Evolutionary conservation across 2,329 filamentous ascomycete species (phyloP), one percentile per base, ranked within the genome.

Genomic region (Nemania sp.): DNA sequence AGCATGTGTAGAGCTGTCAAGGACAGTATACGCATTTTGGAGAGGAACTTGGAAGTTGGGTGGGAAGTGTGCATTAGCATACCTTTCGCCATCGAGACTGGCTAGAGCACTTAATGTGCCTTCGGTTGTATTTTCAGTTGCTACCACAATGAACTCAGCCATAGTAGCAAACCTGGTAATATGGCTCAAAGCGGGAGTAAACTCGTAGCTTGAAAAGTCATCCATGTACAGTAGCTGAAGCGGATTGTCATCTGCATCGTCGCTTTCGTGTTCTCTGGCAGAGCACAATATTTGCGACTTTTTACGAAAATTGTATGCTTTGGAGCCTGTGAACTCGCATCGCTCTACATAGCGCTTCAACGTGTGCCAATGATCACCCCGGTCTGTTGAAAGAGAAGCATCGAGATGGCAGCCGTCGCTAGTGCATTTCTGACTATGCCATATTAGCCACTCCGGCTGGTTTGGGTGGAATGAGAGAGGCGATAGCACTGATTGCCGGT

Each of bases 131-230:
- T 94, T 89, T 67, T 91, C 86, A 5, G 91, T 90, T 1, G 94
- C 94, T 57, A 97, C 91, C 45, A 99, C 89, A 75, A 99, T 96
- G 79, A 97, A 99, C 78, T 99, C 96, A 45, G 92, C 91, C 95
- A 98, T 98, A 5, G 92, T 97, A 1, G 94, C 95, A 80, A 97
- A 98, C 73, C 92, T 91, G 73, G 91, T 89, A 49, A 97, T 92
- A 67, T 94, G 87, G 26, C 88, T 85, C 77, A 92, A 89, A 66
- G 89, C 85, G 24, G 88, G 83, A 15, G 83, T 82, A 73, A 90
- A 86, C 70, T 89, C 85, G 60, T 90, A 86, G 13, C 83, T 82
- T 76, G 97, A 97, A 81, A 91, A 93, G 75, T 97, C 90, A 51
- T 93, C 86, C 78, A 92, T 97, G 47, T 92, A 91, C 18, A 94